These are phyloP conservation scores for Flueggea neowawraea DNA, from an alignment of 441 rosid genomes.

Conservation along the genomic window DNA sequence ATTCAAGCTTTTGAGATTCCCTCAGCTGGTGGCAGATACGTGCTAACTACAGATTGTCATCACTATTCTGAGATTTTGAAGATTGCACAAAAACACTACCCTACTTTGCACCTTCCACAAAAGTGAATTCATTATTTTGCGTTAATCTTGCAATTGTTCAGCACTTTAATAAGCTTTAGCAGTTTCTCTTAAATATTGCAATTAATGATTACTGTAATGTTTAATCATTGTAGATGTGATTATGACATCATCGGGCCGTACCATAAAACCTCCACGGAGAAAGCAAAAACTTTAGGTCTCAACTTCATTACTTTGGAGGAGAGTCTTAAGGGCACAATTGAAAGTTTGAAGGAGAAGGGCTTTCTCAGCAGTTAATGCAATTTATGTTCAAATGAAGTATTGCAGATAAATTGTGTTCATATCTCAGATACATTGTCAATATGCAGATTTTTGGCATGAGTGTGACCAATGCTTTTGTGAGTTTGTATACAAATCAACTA, in stretches of 20 bases:
- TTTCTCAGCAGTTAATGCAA: conserved; percentile 10
- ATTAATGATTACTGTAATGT: neutral
- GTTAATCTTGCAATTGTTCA: neutral
- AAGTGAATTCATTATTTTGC: conserved; percentile 26
- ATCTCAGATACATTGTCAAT: no score
- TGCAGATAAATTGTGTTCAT: no score
- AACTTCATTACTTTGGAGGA: conserved; percentile 31
- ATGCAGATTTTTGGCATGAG: no score
- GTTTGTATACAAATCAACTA: no score
- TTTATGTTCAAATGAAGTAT: no score
- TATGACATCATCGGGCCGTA: neutral
- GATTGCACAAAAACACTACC: conserved; percentile 40
- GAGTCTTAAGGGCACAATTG: conserved; percentile 32
- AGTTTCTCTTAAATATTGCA: neutral
- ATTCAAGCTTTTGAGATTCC: conserved; percentile 58
- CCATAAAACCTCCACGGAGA: conserved; percentile 19
- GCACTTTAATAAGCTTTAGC: neutral
- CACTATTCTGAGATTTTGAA: conserved; percentile 41
- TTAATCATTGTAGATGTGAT: conserved; percentile 11
- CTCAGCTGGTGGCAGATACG: conserved; percentile 57
- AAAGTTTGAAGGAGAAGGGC: conserved; percentile 40
- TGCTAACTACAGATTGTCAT: conserved; percentile 33
- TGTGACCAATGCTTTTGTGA: no score
- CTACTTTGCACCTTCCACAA: conserved; percentile 38
- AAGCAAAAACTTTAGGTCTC: conserved; percentile 28